Percentiles rank a stretch among this genome's conserved stretches.
phyloP scores from a whole-genome alignment of 306 rosid species.

The Malus orientalis region DNA sequence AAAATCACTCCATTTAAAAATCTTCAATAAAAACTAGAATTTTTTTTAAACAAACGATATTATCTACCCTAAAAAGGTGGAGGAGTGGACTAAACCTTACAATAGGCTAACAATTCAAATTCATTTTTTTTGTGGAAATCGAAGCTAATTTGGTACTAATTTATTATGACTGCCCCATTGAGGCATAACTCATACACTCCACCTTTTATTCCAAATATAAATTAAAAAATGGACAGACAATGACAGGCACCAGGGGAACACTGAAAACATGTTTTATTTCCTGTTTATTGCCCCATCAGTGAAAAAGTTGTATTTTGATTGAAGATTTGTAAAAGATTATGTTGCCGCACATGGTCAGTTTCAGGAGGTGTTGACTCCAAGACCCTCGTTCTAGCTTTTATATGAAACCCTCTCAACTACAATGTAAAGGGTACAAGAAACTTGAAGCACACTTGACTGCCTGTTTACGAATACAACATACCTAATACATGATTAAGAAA shows the following conservation, averaged over 20 bases:
- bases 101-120: no score
- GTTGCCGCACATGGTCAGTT: not conserved
- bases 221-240: not conserved
- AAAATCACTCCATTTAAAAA: no score
- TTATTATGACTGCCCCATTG: not conserved
- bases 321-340: not conserved
- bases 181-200: not conserved
- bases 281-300: not conserved
- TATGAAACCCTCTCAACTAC: not conserved
- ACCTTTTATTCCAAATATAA: not conserved
- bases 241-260: not conserved
- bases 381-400: not conserved
- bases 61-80: fast-evolving
- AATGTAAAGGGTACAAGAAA: slow-evolving; percentile 1
- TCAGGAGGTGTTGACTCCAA: not conserved
- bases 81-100: no score
- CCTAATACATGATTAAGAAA: not conserved
- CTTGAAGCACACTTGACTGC: not conserved
- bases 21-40: no score
- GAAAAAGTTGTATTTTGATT: not conserved
- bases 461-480: slow-evolving; percentile 5
- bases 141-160: no score
- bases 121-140: no score
- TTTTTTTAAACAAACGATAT: no score
- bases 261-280: not conserved